Conservation (phyloP, 345 rosid genomes). For the Eutrema heterophyllum region DNA sequence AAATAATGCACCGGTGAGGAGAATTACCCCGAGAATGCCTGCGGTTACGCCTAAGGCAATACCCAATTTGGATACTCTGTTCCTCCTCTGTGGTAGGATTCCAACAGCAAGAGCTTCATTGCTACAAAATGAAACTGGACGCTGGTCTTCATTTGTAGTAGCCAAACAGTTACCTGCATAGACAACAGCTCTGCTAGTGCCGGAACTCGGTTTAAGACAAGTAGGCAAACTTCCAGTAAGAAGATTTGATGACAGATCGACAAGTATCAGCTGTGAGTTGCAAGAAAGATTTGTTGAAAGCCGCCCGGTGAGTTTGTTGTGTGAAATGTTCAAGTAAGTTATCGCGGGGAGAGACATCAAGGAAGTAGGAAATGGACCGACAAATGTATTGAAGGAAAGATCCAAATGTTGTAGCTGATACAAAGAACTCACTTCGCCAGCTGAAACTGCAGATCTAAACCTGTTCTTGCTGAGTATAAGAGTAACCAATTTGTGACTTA, state of each 20-base stretch:
- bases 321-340: constrained; percentile 56
- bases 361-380: constrained; percentile 71
- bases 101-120: constrained; percentile 96
- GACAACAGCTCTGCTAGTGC: constrained; percentile 35
- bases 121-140: constrained; percentile 61
- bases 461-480: constrained; percentile 73
- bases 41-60: constrained; percentile 53
- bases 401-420: constrained; percentile 82
- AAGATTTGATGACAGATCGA: constrained; percentile 80
- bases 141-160: constrained; percentile 45
- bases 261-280: constrained; percentile 47
- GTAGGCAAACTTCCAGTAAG: constrained; percentile 70
- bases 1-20: constrained; percentile 47
- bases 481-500: constrained; percentile 64
- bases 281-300: constrained; percentile 72
- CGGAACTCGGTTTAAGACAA: constrained; percentile 49
- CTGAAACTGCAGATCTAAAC: constrained; percentile 74
- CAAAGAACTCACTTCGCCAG: constrained; percentile 46
- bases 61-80: constrained; percentile 33
- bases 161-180: constrained; percentile 68
- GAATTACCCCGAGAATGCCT: constrained; percentile 52
- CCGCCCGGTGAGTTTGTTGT: constrained; percentile 82
- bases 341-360: constrained; percentile 67
- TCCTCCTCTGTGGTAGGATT: constrained; percentile 49
- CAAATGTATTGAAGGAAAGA: constrained; percentile 66